Evolutionary conservation across 23 red algal species (phyloP).

Genomic region (Agarophyton chilense): DNA sequence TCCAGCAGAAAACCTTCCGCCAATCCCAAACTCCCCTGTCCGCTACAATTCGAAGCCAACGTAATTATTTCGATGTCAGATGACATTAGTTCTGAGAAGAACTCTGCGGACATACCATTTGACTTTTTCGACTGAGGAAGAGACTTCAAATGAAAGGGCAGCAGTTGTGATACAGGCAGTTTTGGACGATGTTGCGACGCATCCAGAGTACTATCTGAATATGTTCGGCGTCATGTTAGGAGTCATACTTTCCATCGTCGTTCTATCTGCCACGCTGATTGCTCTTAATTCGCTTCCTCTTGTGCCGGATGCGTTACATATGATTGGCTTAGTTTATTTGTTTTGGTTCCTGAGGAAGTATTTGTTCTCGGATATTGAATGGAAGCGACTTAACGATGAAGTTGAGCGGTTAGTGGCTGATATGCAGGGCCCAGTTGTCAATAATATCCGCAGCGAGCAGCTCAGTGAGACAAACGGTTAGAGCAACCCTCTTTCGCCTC

Average conservation of each 20-base stretch:
- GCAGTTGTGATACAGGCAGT: slow-evolving; percentile 18
- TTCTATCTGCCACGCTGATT: slow-evolving; percentile 48
- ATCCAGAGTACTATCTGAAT: slow-evolving; percentile 64
- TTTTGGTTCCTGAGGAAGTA: slow-evolving; percentile 68
- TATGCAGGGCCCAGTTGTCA: slow-evolving; percentile 26
- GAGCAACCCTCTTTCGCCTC: background rate
- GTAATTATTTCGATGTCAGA: background rate
- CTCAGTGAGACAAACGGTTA: background rate
- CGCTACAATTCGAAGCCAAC: background rate
- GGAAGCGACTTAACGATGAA: slow-evolving; percentile 36
- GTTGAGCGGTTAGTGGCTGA: slow-evolving; percentile 50
- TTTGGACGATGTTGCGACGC: slow-evolving; percentile 53
- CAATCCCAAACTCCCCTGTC: background rate
- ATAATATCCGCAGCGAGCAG: slow-evolving; percentile 18
- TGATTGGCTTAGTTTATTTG: slow-evolving; percentile 57
- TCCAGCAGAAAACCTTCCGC: background rate
- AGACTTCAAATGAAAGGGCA: background rate
- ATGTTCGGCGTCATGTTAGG: slow-evolving; percentile 56
- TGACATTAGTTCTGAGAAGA: background rate
- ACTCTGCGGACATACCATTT: background rate
- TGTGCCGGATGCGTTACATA: slow-evolving; percentile 46
- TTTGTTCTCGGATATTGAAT: slow-evolving; percentile 31
- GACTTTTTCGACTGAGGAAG: background rate
- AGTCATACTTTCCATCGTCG: slow-evolving; percentile 30
- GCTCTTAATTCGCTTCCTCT: slow-evolving; percentile 42